phyloP scores from a whole-genome alignment of 192 early-diverging fungal species.

The Coemansia sp. region DNA sequence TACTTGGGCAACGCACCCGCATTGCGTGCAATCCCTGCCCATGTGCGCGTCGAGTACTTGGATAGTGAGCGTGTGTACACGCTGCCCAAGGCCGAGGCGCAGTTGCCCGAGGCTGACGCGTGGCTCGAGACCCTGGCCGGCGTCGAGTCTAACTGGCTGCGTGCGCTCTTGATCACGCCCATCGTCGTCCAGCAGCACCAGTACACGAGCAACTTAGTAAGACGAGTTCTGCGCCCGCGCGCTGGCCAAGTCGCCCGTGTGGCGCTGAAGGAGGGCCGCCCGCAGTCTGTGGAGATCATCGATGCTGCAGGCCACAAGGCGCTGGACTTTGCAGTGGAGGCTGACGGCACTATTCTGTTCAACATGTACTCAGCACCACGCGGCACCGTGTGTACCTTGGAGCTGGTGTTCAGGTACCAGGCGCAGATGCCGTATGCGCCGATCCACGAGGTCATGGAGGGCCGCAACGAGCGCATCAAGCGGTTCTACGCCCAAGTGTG shows the following conservation, averaged over 20 bases:
- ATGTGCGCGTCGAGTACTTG: conserved; percentile 1
- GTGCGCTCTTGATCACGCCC: conserved; percentile 73
- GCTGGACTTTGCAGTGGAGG: conserved; percentile 56
- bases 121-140: conserved; percentile 79
- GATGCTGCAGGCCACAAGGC: neutral
- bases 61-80: conserved; percentile 1
- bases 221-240: conserved; percentile 64
- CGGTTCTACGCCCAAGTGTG: conserved; percentile 62
- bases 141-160: conserved; percentile 71
- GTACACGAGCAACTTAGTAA: conserved; percentile 62
- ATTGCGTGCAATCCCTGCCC: neutral
- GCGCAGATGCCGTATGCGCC: conserved; percentile 76
- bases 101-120: conserved; percentile 29
- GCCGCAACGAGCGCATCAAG: conserved; percentile 77
- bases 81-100: neutral
- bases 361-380: conserved; percentile 59
- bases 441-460: conserved; percentile 67
- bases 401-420: conserved; percentile 80
- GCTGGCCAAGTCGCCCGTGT: conserved; percentile 50
- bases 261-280: neutral
- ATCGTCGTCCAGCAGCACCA: conserved; percentile 74
- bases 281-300: neutral
- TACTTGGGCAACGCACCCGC: conserved; percentile 58
- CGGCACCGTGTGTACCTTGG: conserved; percentile 68
- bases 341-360: conserved; percentile 59